Conservation (phyloP, 768 basidiomycete genomes). For the Tremella yokohamensis region DNA sequence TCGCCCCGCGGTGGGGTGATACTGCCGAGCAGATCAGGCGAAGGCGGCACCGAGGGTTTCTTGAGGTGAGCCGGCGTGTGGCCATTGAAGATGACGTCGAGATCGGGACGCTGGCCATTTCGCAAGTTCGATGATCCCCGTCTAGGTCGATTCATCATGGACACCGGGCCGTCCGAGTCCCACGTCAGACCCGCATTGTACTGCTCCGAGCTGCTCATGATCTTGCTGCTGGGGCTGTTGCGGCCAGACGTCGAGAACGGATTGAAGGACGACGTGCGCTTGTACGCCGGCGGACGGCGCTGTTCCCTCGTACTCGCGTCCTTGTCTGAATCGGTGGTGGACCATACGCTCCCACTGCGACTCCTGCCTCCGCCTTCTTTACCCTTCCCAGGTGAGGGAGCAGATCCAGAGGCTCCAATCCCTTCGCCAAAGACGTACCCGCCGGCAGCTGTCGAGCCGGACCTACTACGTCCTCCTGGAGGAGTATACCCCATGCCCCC, state of each 20-base stretch:
- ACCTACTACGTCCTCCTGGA: slow-evolving; percentile 6
- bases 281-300: slow-evolving; percentile 6
- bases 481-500: slow-evolving; percentile 19
- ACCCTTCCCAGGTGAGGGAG: slow-evolving; percentile 6
- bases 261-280: slow-evolving; percentile 29
- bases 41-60: too few relatives aligned
- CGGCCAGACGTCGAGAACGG: slow-evolving; percentile 23
- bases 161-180: slow-evolving; percentile 35
- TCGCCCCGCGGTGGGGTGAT: not conserved
- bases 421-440: slow-evolving; percentile 48
- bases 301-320: slow-evolving; percentile 5
- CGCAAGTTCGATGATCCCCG: not conserved
- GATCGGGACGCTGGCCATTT: not conserved
- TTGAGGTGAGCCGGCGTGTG: not conserved
- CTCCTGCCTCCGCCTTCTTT: slow-evolving; percentile 13
- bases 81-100: slow-evolving; percentile 1
- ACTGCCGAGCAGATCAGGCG: slow-evolving; percentile 3
- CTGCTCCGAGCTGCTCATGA: slow-evolving; percentile 21
- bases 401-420: slow-evolving; percentile 25
- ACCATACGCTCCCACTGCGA: slow-evolving; percentile 28
- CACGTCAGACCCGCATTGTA: slow-evolving; percentile 41
- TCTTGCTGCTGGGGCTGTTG: slow-evolving; percentile 6
- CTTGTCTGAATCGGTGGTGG: slow-evolving; percentile 10
- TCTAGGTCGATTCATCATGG: not conserved
- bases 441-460: slow-evolving; percentile 6